Evolutionary conservation across 257 asterid species (phyloP), one percentile per base, ranked within the genome.

Genomic region (Buddleja alternifolia): DNA sequence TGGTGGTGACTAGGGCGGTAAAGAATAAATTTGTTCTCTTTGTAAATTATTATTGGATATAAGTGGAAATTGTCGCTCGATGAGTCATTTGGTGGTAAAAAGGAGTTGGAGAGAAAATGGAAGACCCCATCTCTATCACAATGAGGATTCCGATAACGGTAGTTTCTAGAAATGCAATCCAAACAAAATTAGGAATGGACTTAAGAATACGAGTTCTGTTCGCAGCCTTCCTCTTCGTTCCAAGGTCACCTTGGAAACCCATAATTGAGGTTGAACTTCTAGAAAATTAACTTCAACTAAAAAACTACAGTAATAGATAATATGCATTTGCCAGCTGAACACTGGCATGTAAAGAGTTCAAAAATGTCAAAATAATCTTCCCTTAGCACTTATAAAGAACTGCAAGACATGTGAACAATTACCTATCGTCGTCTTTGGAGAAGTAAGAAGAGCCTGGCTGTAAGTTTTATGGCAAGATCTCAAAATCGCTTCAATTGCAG

Each of bases 341-440:
- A 32, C 56, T 66, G 69, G 21, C 23, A 46, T 40, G 51, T 56
- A 10, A 60, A 15, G 63, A 65, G 34, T 62, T 15, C 34, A 29
- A 59, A 59, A 64, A 50, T 39, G 59, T 45, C 44, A 59, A 67
- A 42, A 61, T 63, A 51, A 46, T 55, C 36, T 36, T 40, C 23
- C 57, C 21, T 29, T 42, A 48, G 17, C 4, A 29, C 21, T 54
- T 12, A 36, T 42, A 51, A 60, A n/a, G n/a, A 74, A 42, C 57
- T 63, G 68, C 42, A 77, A 72, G 70, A 51, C 63, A 73, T 40
- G 54, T 45, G 69, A 51, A 75, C 58, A 29, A 67, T 75, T 84
- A 94, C 99, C 99, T 65, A 82, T 83, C 8, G 96, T 89, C 66
- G 99, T 91, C 93, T 82, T 91, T 75, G 99, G 91, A 74, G 97